Base-by-base conservation (phyloP, 2,329 filamentous ascomycete species). In the Cadophora sp. region DNA sequence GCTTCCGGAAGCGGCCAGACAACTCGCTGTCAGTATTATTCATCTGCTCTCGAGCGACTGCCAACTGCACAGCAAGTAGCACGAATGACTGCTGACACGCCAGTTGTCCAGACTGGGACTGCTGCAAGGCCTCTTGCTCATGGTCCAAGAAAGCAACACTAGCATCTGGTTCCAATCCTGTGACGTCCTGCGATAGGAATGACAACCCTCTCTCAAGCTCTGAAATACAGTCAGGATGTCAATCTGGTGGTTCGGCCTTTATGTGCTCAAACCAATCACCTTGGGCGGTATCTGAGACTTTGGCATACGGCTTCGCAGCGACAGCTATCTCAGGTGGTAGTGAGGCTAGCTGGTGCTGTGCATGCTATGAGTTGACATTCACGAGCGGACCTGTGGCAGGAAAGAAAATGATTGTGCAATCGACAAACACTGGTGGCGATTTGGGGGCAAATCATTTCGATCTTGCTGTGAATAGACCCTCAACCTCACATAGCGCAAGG, bases 101-200 rank as follows among this genome's bases (percentile, higher is more conserved):
- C 22, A 64, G 31, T 46, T 26, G 5, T 40, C 1, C 40, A 64
- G 62, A 86, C 77, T 86, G 86, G 86, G 89, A 92, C 77, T 92
- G 90, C 81, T 92, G 90, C 81, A 92, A 92, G 82, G 86, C 89
- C 27, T 89, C 87, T 24, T 92, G 89, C 77, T 82, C 83, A 3
- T 87, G 89, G 89, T 76, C 81, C 14, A 83, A 79, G 64, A 91
- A 91, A 77, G 86, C 85, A 70, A 81, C 50, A 82, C 88, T 77
- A 80, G 70, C 70, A 31, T 53, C 61, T 29, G 75, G 74, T 22
- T 72, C 74, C 6, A 71, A 64, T 26, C 75, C 75, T 1, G 75
- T 77, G 0, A 59, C 62, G 24, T 72, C 72, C 8, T 77, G 75
- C 51, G 72, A 76, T 75, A 82, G 80, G 71, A 79, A 83, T 72